phyloP scores from a whole-genome alignment of 2,329 filamentous ascomycete genomes.

The Phialocephala sp. region DNA sequence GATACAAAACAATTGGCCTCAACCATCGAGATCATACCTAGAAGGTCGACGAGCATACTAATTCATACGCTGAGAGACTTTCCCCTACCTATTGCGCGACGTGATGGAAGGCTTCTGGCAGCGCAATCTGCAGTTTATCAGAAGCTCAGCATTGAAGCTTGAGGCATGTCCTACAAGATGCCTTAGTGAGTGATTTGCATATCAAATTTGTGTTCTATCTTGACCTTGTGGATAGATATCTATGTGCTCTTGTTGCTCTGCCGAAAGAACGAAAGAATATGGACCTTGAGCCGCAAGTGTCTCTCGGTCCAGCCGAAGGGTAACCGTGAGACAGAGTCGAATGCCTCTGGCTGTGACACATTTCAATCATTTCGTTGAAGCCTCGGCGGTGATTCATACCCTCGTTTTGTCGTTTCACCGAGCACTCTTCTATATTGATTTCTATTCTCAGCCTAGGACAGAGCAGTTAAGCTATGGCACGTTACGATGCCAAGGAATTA shows the following conservation, averaged over 20 bases:
- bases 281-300: too few species aligned
- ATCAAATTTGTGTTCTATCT: background rate
- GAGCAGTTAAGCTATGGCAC: background rate
- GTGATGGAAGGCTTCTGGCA: background rate
- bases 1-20: background rate
- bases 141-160: background rate
- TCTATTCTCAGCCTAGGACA: conserved; percentile 3
- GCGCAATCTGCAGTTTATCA: background rate
- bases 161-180: background rate
- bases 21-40: too few species aligned
- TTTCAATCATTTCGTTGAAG: background rate
- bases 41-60: background rate
- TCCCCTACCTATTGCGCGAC: background rate
- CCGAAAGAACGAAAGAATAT: too few species aligned
- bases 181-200: background rate
- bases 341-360: background rate
- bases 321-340: too few species aligned
- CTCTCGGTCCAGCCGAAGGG: too few species aligned
- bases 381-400: background rate
- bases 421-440: background rate
- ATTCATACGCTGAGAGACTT: background rate
- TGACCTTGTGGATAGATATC: too few species aligned
- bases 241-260: too few species aligned
- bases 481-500: background rate
- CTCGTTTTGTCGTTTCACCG: background rate